Evolutionary conservation across 768 basidiomycete species (phyloP).

Genomic region (Agaricus subrufescens): DNA sequence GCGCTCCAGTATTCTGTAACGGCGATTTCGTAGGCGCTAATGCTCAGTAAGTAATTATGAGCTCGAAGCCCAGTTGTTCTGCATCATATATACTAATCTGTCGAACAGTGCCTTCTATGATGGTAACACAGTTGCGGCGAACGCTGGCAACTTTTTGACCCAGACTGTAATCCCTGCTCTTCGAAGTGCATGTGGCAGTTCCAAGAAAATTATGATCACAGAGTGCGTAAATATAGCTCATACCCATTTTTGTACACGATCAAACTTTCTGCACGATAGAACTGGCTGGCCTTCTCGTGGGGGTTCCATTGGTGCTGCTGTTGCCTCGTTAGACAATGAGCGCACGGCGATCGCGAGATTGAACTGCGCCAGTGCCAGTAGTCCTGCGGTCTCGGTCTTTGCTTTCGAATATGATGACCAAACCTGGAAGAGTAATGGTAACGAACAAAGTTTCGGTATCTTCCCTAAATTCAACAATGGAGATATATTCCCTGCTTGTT

Average conservation of each 20-base stretch:
- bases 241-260: no score
- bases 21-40: conserved; percentile 36
- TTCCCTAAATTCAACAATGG: conserved; percentile 25
- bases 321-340: conserved; percentile 26
- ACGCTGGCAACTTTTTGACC: conserved; percentile 34
- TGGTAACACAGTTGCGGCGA: conserved; percentile 21
- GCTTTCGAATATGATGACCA: conserved; percentile 37
- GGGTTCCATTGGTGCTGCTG: conserved; percentile 20
- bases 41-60: conserved; percentile 25
- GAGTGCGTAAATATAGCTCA: conserved; percentile 21
- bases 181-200: conserved; percentile 26
- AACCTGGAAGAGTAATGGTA: conserved; percentile 30
- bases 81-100: no score
- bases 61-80: no score
- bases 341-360: conserved; percentile 26
- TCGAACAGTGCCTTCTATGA: conserved; percentile 31
- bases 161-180: conserved; percentile 34
- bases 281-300: conserved; percentile 40
- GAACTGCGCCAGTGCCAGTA: conserved; percentile 30
- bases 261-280: conserved; percentile 13
- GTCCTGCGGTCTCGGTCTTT: conserved; percentile 26
- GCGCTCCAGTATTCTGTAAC: conserved; percentile 27
- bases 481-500: conserved; percentile 21
- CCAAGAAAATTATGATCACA: conserved; percentile 30
- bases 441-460: conserved; percentile 36